Conservation (phyloP, 495 filamentous ascomycete genomes). For the Ramalina intermedia region DNA sequence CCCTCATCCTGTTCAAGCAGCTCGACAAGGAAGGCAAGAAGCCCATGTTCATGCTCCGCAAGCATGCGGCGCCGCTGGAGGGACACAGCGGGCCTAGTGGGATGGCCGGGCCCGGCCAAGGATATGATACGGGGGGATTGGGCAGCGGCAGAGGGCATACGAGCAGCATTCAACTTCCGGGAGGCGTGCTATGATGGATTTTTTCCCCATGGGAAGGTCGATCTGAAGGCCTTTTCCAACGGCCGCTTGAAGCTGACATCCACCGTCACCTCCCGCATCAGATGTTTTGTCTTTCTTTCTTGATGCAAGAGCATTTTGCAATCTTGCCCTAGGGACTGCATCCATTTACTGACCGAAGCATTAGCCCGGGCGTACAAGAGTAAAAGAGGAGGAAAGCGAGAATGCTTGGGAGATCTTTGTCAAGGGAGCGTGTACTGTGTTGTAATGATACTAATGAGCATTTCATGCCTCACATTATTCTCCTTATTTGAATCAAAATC, state of each 20-base stretch:
- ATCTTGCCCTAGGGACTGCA: no score
- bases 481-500: neutral
- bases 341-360: no score
- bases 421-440: neutral
- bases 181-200: conserved; percentile 13
- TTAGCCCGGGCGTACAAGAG: no score
- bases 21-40: conserved; percentile 91
- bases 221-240: no score
- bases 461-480: neutral
- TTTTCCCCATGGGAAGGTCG: no score
- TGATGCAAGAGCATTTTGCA: no score
- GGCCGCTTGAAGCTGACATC: no score
- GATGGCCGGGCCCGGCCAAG: neutral
- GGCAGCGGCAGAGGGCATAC: conserved; percentile 10
- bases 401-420: no score
- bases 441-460: neutral
- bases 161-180: conserved; percentile 17
- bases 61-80: conserved; percentile 31
- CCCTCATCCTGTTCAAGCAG: conserved; percentile 92
- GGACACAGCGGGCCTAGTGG: conserved; percentile 14
- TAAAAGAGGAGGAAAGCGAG: no score
- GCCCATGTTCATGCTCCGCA: conserved; percentile 96
- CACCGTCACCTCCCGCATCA: no score
- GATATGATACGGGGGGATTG: conserved; percentile 7
- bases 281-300: no score